Evolutionary conservation across 2,329 filamentous ascomycete genomes (phyloP), one percentile per base, ranked within the genome.

Genomic region (Torrubiella hemipterigena): DNA sequence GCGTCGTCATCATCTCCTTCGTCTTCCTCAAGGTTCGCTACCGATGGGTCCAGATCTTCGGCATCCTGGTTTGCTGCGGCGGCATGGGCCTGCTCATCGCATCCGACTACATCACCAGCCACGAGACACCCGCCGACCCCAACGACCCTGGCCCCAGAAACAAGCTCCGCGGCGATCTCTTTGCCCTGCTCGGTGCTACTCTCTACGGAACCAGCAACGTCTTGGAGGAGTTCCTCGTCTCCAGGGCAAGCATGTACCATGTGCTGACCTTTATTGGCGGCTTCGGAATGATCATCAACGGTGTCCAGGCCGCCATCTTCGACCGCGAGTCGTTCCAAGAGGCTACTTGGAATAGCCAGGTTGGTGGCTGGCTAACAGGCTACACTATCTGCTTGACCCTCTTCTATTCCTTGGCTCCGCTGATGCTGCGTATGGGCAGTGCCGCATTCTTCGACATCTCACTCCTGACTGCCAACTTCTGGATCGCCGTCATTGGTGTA

Each of bases 361-460:
- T 93, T 27, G 79, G 69, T 22, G 85, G 85, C 14, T 96, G 93
- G 54, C 63, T 96, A 22, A 67, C 78, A n/a, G 91, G 89, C 1
- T 98, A 89, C 58, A 96, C 91, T 0, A 57, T 95, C 13, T 77
- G 78, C 37, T 68, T 98, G 15, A 65, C 70, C 32, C 59, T 91
- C 37, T 98, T 98, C 60, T 98, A 98, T 64, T 77, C 77, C 7
- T 65, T 91, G 4, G 86, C 82, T 0, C 91, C 91, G 1, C 61
- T 96, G 33, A 69, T 98, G 40, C 78, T 96, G 58, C 83, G 91
- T 42, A 81, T 96, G 62, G 81, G 81, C 17, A 82, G 75, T 12
- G 91, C 91, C 3, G 89, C 87, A 14, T 95, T 98, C 60, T 93
- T 95, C 65, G 93, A 98, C 57, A 93, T 96, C 48, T 89, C 81